Evolutionary conservation across 2,329 filamentous ascomycete genomes (phyloP), one percentile per base, ranked within the genome.

Genomic region (Akanthomyces dipterigenus): DNA sequence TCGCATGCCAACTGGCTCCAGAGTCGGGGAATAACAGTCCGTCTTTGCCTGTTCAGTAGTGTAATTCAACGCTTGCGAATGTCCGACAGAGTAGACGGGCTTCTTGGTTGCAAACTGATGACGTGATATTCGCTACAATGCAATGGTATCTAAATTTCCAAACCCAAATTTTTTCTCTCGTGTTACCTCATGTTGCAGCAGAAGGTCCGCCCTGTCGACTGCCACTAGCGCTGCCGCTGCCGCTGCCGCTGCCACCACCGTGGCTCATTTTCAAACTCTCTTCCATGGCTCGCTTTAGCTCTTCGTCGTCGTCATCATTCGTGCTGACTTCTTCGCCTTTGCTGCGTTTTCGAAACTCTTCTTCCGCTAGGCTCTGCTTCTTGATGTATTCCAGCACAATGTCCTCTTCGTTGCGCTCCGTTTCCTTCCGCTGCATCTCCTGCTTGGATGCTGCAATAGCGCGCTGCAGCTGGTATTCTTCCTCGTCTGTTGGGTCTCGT

Each of bases 341-440:
- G 11, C 67, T 65, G 38, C 70, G 67, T 56, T 70, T 66, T 12
- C 76, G 73, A 54, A 72, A 79, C 70, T 86, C 79, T 65, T 87
- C 86, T 73, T 93, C 90, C 0, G 83, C 80, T 46, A 91, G 70
- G 71, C 88, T 91, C 76, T 92, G 88, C 76, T 86, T 88, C 78
- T 88, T 89, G 45, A 91, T 81, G 71, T 90, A 91, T 67, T 91
- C 88, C 70, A 93, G 72, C 9, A 92, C 83, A 62, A 89, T 85
- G 61, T 91, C 84, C 70, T 93, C 88, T 69, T 92, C 89, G 0
- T 80, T 83, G 68, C 74, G 78, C 59, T 76, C 71, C 42, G 70
- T 74, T 53, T 72, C 71, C 40, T 77, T 73, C 4, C 76, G 73
- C 48, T 75, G 72, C 65, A 78, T 67, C 58, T 81, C 72, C 38